Conservation (phyloP, 176 grass and related monocot species). For the Avena eriantha region DNA sequence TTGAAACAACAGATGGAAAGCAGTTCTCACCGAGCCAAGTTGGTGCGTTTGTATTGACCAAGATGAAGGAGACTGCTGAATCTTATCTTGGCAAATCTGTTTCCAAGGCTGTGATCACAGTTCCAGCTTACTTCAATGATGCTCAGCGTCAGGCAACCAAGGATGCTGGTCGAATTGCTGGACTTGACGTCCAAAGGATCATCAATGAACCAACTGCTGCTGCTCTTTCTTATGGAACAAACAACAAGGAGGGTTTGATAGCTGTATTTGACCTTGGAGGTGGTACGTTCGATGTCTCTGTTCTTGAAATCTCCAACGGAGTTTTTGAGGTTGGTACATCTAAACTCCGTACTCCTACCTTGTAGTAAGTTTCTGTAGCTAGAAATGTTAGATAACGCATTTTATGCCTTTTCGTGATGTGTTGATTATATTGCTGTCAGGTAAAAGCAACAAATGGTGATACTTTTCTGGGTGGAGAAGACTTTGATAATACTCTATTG, state of each 20-base stretch:
- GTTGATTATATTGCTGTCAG: constrained; percentile 29
- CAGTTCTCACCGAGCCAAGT: constrained; percentile 26
- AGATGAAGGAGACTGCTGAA: constrained; percentile 33
- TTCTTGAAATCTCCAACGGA: constrained; percentile 28
- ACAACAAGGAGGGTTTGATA: constrained; percentile 36
- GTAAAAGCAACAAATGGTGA: constrained; percentile 61
- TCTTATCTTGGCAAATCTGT: constrained; percentile 29
- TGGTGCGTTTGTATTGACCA: constrained; percentile 30
- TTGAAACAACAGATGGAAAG: constrained; percentile 33
- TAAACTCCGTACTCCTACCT: not conserved
- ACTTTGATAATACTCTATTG: constrained; percentile 53
- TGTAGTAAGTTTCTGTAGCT: not conserved
- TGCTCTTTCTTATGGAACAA: constrained; percentile 31
- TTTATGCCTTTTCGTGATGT: not conserved
- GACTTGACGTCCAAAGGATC: constrained; percentile 32
- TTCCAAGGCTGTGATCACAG: constrained; percentile 31
- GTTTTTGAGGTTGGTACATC: constrained; percentile 20
- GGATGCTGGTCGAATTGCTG: constrained; percentile 30
- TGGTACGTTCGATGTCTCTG: constrained; percentile 26
- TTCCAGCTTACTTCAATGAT: constrained; percentile 36
- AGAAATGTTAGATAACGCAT: constrained; percentile 1
- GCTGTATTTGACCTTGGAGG: constrained; percentile 36
- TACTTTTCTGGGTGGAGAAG: constrained; percentile 54
- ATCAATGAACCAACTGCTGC: constrained; percentile 33
- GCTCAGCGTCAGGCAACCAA: constrained; percentile 31